Conservation (phyloP, 306 rosid genomes). For the Hylodesmum podocarpum region DNA sequence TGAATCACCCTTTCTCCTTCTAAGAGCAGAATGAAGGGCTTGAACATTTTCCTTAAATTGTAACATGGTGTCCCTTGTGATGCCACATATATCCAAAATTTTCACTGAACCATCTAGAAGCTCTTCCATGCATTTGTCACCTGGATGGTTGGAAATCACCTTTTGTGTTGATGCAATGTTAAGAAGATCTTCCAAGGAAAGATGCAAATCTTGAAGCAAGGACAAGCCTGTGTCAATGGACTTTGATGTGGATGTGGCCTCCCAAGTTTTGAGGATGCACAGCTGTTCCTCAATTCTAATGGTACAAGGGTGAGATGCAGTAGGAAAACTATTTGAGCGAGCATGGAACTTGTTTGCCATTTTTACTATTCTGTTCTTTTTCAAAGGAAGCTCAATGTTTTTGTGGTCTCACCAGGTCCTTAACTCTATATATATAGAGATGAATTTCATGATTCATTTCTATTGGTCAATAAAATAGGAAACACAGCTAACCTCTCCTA, state of each 20-base stretch:
- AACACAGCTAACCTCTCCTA: not conserved
- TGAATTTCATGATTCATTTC: not conserved
- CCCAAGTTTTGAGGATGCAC: conserved; percentile 47
- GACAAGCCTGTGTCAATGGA: conserved; percentile 44
- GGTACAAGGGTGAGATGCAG: conserved; percentile 64
- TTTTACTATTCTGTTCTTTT: not conserved
- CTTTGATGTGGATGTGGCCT: conserved; percentile 29
- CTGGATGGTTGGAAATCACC: conserved; percentile 39
- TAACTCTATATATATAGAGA: conserved; percentile 21
- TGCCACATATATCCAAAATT: conserved; percentile 72
- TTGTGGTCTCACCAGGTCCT: conserved; percentile 21
- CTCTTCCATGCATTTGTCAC: conserved; percentile 56
- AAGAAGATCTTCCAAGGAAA: conserved; percentile 60
- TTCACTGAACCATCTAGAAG: conserved; percentile 62
- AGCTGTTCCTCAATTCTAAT: conserved; percentile 54
- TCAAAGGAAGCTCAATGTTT: not conserved
- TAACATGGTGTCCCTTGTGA: conserved; percentile 52
- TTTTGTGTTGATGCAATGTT: conserved; percentile 59
- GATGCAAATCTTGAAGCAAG: conserved; percentile 45
- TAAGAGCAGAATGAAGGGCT: conserved; percentile 58
- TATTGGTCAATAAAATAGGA: not conserved
- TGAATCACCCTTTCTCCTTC: conserved; percentile 66
- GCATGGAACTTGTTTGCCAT: conserved; percentile 52
- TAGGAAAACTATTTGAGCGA: conserved; percentile 71
- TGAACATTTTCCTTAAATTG: conserved; percentile 54